Percentiles rank a stretch among this genome's conserved stretches.
phyloP scores from a whole-genome alignment of 1,139 yeast species.

The Scheffersomyces lignicola region DNA sequence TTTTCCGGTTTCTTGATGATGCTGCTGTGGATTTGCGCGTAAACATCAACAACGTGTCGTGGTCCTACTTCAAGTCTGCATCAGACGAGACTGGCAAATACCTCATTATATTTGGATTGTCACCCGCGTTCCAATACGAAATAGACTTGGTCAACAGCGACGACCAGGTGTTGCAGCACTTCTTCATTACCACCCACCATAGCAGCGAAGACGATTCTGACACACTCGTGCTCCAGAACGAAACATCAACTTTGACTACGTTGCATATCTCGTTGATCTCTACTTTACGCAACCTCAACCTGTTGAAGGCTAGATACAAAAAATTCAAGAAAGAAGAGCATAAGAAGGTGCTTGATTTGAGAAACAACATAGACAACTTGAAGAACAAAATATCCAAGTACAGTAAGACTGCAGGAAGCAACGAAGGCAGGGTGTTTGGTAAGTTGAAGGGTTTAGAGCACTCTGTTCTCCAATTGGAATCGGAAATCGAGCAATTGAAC shows the following conservation, averaged over 20 bases:
- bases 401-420: constrained; percentile 19
- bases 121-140: constrained; percentile 69
- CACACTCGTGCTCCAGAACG: constrained; percentile 32
- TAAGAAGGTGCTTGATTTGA: constrained; percentile 51
- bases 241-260: constrained; percentile 46
- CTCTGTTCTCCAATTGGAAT: constrained; percentile 41
- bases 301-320: constrained; percentile 51
- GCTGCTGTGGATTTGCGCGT: constrained; percentile 36
- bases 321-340: constrained; percentile 64
- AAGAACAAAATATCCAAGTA: constrained; percentile 48
- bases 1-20: constrained; percentile 41
- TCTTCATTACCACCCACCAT: constrained; percentile 30
- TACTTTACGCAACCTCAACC: constrained; percentile 54
- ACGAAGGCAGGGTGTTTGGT: constrained; percentile 35
- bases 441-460: constrained; percentile 45
- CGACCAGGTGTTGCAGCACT: constrained; percentile 23
- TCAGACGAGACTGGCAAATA: constrained; percentile 26
- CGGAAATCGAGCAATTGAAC: constrained; percentile 31
- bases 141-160: constrained; percentile 52
- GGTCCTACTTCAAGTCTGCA: constrained; percentile 51
- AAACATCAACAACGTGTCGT: constrained; percentile 58
- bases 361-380: constrained; percentile 58
- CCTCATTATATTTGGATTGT: constrained; percentile 60
- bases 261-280: constrained; percentile 64
- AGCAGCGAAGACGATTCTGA: constrained; percentile 8